Evolutionary conservation across 495 filamentous ascomycete species (phyloP).

Genomic region (Penicillium turbatum): DNA sequence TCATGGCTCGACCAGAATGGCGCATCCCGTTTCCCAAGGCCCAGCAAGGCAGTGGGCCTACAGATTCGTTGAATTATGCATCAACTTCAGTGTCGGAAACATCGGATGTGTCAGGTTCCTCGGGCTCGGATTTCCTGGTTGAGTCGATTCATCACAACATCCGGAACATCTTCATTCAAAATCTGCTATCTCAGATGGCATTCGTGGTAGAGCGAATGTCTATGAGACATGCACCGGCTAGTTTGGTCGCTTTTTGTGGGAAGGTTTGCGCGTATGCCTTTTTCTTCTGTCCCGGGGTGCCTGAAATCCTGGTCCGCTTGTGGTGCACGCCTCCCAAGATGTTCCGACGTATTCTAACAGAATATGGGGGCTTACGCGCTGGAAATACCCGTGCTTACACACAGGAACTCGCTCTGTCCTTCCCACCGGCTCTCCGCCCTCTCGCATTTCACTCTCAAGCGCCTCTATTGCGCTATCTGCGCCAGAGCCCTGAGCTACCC

Average conservation of each 20-base stretch:
- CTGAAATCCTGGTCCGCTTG: constrained; percentile 78
- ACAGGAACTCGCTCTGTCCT: constrained; percentile 60
- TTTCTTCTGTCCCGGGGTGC: constrained; percentile 87
- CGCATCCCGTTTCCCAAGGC: constrained; percentile 58
- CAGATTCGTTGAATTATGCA: constrained; percentile 33
- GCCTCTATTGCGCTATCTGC: constrained; percentile 59
- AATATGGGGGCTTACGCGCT: constrained; percentile 51
- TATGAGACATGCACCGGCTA: constrained; percentile 80
- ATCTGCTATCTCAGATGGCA: constrained; percentile 79
- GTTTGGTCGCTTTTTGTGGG: constrained; percentile 87
- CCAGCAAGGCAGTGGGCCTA: constrained; percentile 22
- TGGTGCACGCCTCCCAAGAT: constrained; percentile 67
- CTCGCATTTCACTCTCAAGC: constrained; percentile 68
- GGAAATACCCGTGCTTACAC: constrained; percentile 35
- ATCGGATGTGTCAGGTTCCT: constrained; percentile 37
- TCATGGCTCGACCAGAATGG: constrained; percentile 96
- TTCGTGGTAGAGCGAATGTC: constrained; percentile 93
- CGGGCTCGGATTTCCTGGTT: constrained; percentile 70
- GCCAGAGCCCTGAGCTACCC: constrained; percentile 61
- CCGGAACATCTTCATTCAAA: constrained; percentile 83
- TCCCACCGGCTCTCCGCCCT: constrained; percentile 66
- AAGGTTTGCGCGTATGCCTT: constrained; percentile 95
- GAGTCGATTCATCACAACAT: constrained; percentile 94
- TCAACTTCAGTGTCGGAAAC: constrained; percentile 40
- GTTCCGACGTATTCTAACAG: constrained; percentile 66